Evolutionary conservation across 768 basidiomycete species (phyloP), one percentile per base, ranked within the genome.

Genomic region (Pholiota microspora): DNA sequence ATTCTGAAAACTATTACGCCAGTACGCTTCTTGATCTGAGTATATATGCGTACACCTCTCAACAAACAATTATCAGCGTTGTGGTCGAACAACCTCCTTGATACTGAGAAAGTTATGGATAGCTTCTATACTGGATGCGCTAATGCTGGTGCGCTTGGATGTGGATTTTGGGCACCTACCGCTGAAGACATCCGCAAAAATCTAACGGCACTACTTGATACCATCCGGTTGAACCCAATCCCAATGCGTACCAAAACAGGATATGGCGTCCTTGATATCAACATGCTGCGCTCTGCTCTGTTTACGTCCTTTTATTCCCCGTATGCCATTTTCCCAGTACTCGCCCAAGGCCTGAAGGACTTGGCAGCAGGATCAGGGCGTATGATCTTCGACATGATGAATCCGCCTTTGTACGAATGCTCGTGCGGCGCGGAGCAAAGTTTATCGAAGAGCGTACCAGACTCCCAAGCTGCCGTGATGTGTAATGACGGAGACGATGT

Each of bases 401-500:
- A 57, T 18, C 16, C 32, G 0, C 59, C 62, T 8, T 49, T 60
- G 1, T 71, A 71, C 56, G 28, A 68, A 38, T 75, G 74, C 51
- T 50, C 60, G 4, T 72, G 69, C 45, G 64, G 59, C 36, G 38
- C 53, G 12, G 27, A 36, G 1, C 56, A 60, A 28, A 9, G 72
- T 7, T 58, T 70, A 4, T 61, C 74, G 9, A 70, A 72, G 36
- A 69, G 71, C n/a, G 73, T 75, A 24, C 61, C 65, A 29, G 73
- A 75, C 28, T 59, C 70, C 1, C 68, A 72, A n/a, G 53, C 54
- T 0, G 64, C 69, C 0, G 67, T 73, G 32, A 3, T 59, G 12
- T 73, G 72, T 53, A 69, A 68, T 35, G 73, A 74, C 47, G 73
- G 73, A 4, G 61, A 71, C 38, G 75, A 75, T 56, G 73, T 71